Evolutionary conservation across 2,329 filamentous ascomycete genomes (phyloP), one percentile per base, ranked within the genome.

Genomic region (Microdochium bolleyi): DNA sequence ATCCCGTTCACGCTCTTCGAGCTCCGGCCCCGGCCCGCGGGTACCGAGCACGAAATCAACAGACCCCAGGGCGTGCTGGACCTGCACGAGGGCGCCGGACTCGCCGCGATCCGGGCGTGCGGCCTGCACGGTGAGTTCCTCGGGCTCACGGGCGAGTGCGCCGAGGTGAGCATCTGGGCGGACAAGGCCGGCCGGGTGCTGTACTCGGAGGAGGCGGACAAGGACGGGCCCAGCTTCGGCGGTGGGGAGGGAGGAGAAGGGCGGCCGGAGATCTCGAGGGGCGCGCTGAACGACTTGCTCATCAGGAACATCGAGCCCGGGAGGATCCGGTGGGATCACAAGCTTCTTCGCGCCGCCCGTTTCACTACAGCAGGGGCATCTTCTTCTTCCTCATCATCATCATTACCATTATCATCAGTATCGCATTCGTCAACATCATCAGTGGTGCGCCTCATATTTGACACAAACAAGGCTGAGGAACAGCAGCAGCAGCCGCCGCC

Each of bases 71-170:
- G 77, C 11, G 73, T 63, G 53, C 70, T 82, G 2, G 78, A 81
- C 56, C 65, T 82, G 1, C 76, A 81, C 57, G 63, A 67, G 1
- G 58, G 67, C 5, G 69, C 70, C 1, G 77, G 77, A 0, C 70
- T 76, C 4, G 61, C 65, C 2, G 77, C 74, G 0, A 60, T 81
- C 8, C 64, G 63, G 5, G 70, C 71, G 51, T 71, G 70, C 14
- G 74, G 72, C 0, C 62, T 80, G 14, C 72, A 62, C 53, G 67
- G 73, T 2, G 59, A 69, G 16, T 81, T 80, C 57, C 50, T 64
- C 1, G 58, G 66, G 30, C 59, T 72, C n/a, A 69, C 71, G 1
- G 65, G 67, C 30, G 71, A 72, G 3, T 75, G 75, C 55, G 65
- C 65, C 52, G 70, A 78, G 44, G 65, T 62, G 1, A 51, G 68